These are phyloP conservation scores for Parachaetomium inaequale DNA, from an alignment of 495 filamentous ascomycete genomes.

Conservation along the genomic window DNA sequence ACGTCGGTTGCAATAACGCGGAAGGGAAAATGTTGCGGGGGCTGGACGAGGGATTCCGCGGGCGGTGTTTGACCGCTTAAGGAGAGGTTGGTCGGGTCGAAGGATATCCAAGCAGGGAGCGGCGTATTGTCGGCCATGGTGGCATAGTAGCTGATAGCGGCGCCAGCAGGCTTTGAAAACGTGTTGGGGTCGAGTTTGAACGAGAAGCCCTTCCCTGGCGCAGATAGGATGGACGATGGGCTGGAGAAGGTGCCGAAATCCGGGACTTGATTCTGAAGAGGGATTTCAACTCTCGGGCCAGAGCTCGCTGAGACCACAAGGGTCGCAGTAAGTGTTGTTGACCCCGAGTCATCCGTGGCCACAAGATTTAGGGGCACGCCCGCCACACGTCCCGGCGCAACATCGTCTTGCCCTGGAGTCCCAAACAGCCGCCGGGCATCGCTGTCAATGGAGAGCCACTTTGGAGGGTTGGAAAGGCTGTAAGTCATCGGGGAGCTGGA, in stretches of 20 bases:
- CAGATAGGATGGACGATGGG: slow-evolving; percentile 37
- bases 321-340: slow-evolving; percentile 55
- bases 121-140: slow-evolving; percentile 73
- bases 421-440: slow-evolving; percentile 59
- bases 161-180: slow-evolving; percentile 31
- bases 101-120: slow-evolving; percentile 81
- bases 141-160: slow-evolving; percentile 62
- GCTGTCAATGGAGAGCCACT: slow-evolving; percentile 68
- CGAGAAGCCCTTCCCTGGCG: slow-evolving; percentile 37
- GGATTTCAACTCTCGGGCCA: slow-evolving; percentile 34
- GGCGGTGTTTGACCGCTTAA: slow-evolving; percentile 75
- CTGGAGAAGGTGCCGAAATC: slow-evolving; percentile 42
- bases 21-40: slow-evolving; percentile 69
- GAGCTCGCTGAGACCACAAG: slow-evolving; percentile 57
- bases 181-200: slow-evolving; percentile 40
- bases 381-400: slow-evolving; percentile 46
- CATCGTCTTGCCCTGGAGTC: slow-evolving; percentile 55
- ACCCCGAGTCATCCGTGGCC: slow-evolving; percentile 58
- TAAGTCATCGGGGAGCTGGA: slow-evolving; percentile 56
- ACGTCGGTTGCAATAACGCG: slow-evolving; percentile 77
- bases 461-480: slow-evolving; percentile 56
- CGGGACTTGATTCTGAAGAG: slow-evolving; percentile 37
- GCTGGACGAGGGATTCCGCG: slow-evolving; percentile 55
- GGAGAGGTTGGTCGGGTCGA: slow-evolving; percentile 59
- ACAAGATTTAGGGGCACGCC: slow-evolving; percentile 53